These are phyloP conservation scores for Rhynchosporium agropyri DNA, from an alignment of 2,329 filamentous ascomycete species.

Conservation along the genomic window DNA sequence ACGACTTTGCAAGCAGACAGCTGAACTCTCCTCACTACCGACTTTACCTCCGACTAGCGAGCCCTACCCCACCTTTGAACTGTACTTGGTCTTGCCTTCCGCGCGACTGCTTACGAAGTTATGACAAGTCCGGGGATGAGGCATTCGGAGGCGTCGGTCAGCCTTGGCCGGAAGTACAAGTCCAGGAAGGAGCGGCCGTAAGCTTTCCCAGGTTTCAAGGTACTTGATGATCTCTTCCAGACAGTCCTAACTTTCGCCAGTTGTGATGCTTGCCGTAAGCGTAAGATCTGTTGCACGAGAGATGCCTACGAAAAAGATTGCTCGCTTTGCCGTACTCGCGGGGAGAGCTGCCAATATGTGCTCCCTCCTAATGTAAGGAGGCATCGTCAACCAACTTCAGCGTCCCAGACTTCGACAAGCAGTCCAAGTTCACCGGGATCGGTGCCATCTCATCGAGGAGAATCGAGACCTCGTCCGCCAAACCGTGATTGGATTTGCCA, in stretches of 20 bases:
- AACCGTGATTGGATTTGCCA: conserved; percentile 33
- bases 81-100: not conserved
- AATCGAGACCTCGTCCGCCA: not conserved
- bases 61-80: conserved; percentile 15
- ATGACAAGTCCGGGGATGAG: conserved; percentile 19
- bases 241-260: conserved; percentile 19
- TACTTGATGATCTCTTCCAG: not conserved
- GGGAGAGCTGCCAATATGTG: conserved; percentile 36
- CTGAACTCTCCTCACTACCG: not conserved
- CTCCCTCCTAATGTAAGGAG: conserved; percentile 34
- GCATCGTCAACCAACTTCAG: conserved; percentile 27
- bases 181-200: conserved; percentile 38
- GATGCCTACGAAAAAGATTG: conserved; percentile 35
- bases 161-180: conserved; percentile 37
- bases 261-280: conserved; percentile 38
- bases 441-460: conserved; percentile 19
- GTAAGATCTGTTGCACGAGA: conserved; percentile 39
- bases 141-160: conserved; percentile 27
- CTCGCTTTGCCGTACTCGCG: conserved; percentile 34
- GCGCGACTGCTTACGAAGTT: not conserved
- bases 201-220: conserved; percentile 12
- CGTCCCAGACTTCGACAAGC: conserved; percentile 25
- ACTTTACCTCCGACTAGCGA: not conserved
- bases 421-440: conserved; percentile 26
- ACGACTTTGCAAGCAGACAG: not conserved